Evolutionary conservation across 148 eudicot species (phyloP).

Genomic region (Spergularia marina): DNA sequence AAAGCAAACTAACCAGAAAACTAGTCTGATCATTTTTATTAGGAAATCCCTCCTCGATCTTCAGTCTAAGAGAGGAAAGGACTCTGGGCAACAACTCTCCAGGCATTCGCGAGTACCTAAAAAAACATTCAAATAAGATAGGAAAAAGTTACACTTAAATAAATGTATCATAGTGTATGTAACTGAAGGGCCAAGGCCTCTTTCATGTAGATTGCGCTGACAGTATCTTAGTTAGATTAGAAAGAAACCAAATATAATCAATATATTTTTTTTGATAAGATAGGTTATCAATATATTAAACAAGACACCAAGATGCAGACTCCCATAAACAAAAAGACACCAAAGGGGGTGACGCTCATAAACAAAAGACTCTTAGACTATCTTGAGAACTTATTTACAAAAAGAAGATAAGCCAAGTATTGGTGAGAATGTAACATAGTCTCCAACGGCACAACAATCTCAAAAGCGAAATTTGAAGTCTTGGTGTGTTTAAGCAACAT

Average conservation of each 20-base stretch:
- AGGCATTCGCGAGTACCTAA: conserved; percentile 92
- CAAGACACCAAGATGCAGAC: no score
- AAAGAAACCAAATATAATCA: neutral
- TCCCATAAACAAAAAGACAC: no score
- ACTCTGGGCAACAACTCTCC: conserved; percentile 63
- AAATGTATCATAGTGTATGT: neutral
- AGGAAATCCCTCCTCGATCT: conserved; percentile 64
- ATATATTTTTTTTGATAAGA: no score
- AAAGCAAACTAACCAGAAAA: conserved; percentile 61
- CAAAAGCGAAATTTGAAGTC: no score
- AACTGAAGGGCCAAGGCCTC: neutral
- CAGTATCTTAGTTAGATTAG: neutral
- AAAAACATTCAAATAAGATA: conserved; percentile 7
- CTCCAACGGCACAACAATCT: no score
- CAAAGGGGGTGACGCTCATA: no score
- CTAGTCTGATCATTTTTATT: conserved; percentile 61
- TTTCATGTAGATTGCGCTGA: neutral
- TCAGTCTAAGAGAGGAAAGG: conserved; percentile 61
- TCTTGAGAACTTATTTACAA: no score
- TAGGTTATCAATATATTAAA: no score
- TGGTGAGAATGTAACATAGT: no score
- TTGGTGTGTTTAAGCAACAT: no score
- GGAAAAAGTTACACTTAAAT: neutral
- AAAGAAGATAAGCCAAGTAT: no score
- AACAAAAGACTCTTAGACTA: no score